A percentile compares a stretch with the other conserved stretches of the same genome.
Conservation (phyloP, 192 early-diverging fungal species). For the Helicostylum pulchrum region DNA sequence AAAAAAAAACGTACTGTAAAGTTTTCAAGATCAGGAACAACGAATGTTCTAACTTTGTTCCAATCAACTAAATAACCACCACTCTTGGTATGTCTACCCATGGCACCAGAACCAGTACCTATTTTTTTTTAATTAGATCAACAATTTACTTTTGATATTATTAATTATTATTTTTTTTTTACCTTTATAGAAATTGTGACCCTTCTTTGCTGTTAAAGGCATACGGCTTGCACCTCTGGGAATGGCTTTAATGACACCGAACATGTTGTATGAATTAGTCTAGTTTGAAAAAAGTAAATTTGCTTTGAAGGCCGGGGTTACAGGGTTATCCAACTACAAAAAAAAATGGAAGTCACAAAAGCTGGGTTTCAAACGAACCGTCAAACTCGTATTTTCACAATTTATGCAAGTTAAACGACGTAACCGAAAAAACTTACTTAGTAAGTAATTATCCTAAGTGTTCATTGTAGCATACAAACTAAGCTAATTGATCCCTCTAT, state of each 20-base stretch:
- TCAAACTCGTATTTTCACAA: too few relatives aligned
- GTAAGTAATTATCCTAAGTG: too few relatives aligned
- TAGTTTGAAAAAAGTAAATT: background rate
- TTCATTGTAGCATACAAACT: too few relatives aligned
- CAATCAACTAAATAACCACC: constrained; percentile 61
- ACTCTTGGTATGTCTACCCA: constrained; percentile 60
- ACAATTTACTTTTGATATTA: background rate
- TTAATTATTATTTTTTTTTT: constrained; percentile 1
- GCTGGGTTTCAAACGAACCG: too few relatives aligned
- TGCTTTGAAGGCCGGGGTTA: too few relatives aligned
- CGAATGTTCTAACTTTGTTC: constrained; percentile 57
- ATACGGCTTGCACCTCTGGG: constrained; percentile 51
- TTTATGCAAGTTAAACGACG: too few relatives aligned
- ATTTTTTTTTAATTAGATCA: background rate
- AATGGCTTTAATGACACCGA: constrained; percentile 53
- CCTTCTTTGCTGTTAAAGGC: constrained; percentile 54
- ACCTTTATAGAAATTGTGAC: constrained; percentile 64
- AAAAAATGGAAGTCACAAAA: too few relatives aligned
- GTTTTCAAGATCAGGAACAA: constrained; percentile 57
- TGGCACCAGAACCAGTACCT: constrained; percentile 61
- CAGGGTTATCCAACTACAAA: too few relatives aligned
- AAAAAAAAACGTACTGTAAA: constrained; percentile 39
- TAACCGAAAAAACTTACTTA: too few relatives aligned
- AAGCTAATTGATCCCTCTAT: too few relatives aligned
- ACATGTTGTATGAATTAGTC: constrained; percentile 35